phyloP scores from a whole-genome alignment of 2,329 filamentous ascomycete genomes.

The Niveomyces coronatus region DNA sequence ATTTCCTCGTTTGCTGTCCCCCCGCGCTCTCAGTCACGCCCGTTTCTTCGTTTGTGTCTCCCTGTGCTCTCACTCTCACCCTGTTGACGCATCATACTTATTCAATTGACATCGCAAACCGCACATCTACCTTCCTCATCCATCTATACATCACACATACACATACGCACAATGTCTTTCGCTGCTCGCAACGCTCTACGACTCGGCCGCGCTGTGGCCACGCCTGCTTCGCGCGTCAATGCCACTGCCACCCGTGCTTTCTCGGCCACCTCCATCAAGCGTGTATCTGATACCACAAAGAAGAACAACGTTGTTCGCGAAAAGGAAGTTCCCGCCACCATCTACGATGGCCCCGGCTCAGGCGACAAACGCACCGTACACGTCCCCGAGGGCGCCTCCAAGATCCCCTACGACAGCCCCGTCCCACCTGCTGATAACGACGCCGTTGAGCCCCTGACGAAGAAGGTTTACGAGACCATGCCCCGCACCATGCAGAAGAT shows the following conservation, averaged over 20 bases:
- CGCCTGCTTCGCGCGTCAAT: constrained; percentile 13
- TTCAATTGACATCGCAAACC: too few species aligned
- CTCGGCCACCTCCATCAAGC: constrained; percentile 20
- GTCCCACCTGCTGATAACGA: constrained; percentile 33
- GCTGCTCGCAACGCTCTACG: constrained; percentile 25
- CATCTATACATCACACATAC: constrained; percentile 10
- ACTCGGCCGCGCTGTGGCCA: constrained; percentile 20
- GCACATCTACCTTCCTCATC: constrained; percentile 1
- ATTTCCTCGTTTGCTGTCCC: not conserved
- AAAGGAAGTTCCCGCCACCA: constrained; percentile 46
- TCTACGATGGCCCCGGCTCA: constrained; percentile 36
- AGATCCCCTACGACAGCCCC: constrained; percentile 31
- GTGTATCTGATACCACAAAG: constrained; percentile 28
- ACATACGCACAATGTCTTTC: constrained; percentile 23
- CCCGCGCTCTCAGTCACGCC: not conserved
- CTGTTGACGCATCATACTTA: too few species aligned
- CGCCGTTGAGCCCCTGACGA: constrained; percentile 39
- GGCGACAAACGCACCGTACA: constrained; percentile 48
- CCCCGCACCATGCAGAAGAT: constrained; percentile 59
- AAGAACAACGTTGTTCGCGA: constrained; percentile 46
- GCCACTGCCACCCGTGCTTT: constrained; percentile 19
- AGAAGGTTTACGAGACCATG: constrained; percentile 44
- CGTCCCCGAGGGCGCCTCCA: constrained; percentile 32
- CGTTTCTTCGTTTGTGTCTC: not conserved
- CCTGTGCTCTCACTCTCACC: not conserved